Evolutionary conservation across 768 basidiomycete species (phyloP), one percentile per base, ranked within the genome.

Genomic region (Tricholoma terreum): DNA sequence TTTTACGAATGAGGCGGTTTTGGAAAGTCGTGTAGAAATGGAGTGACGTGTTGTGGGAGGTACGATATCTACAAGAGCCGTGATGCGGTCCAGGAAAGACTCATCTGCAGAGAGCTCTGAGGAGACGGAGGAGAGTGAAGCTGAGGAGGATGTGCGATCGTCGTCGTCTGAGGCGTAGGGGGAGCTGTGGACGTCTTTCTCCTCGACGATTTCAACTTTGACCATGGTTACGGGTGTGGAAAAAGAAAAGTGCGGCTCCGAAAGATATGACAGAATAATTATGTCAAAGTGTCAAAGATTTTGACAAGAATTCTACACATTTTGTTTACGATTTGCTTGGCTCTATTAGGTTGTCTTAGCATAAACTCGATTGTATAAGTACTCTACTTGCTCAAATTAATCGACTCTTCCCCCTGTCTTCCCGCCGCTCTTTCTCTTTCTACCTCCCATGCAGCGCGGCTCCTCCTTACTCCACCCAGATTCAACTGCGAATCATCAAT

Each of bases 21-120:
- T 80, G 24, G 81, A 75, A 55, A 90, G 65, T 52, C 81, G 82
- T 21, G 85, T 77, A 50, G 82, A 73, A 61, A 98, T 84, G 66
- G 75, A 76, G 64, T 90, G 87, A 59, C 97, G 86, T 36, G 95
- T 95, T 8, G 88, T 76, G 21, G 97, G 97, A 6, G 95, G 89
- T 4, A 99, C 85, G 68, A 99, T 98, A 80, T 99, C 96, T 64
- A 90, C 89, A 71, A 99, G 88, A 22, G 96, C 96, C 57, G 81
- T 80, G 67, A 99, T 63, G 57, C 96, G 91, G 77, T 98, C 94
- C 61, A 86, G 78, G 65, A 97, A 60, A 42, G 94, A 84, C 76
- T 99, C 96, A 65, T 94, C 86, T 60, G 74, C 77, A 58, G 83
- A 83, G 45, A 76, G 67, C 52, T 91, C 86, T 3, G 92, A 93